Evolutionary conservation across 495 filamentous ascomycete genomes (phyloP).

Genomic region (Cenococcum geophilum): DNA sequence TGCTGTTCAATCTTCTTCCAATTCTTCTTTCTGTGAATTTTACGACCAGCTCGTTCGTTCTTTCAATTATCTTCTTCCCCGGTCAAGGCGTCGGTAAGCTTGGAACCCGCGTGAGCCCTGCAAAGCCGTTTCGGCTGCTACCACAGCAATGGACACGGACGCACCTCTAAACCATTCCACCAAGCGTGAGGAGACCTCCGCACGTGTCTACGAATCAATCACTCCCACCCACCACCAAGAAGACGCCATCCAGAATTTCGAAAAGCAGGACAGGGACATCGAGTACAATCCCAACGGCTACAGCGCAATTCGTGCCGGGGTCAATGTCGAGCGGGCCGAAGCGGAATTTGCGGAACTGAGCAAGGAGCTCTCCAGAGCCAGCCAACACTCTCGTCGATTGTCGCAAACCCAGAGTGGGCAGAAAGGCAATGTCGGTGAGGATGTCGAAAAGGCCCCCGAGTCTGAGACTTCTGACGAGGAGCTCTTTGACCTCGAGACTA

Average conservation of each 20-base stretch:
- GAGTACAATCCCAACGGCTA: conserved; percentile 6
- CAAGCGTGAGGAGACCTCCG: conserved; percentile 11
- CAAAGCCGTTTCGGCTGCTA: conserved; percentile 1
- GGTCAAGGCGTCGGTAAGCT: neutral
- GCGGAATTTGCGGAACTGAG: conserved; percentile 71
- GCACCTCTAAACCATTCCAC: conserved; percentile 14
- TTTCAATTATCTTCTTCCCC: neutral
- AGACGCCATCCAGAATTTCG: conserved; percentile 13
- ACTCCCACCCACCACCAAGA: conserved; percentile 12
- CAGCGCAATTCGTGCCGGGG: conserved; percentile 39
- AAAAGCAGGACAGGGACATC: neutral
- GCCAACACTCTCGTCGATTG: conserved; percentile 44
- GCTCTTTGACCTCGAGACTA: conserved; percentile 64
- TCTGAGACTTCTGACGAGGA: conserved; percentile 47
- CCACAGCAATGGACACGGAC: conserved; percentile 7
- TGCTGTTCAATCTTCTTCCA: no score
- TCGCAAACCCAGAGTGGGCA: conserved; percentile 39
- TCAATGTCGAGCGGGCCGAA: conserved; percentile 68
- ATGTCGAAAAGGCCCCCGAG: conserved; percentile 47
- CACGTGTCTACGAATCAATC: conserved; percentile 22
- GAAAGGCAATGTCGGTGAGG: conserved; percentile 36
- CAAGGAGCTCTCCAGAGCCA: conserved; percentile 60
- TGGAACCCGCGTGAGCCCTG: neutral
- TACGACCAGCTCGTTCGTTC: no score
- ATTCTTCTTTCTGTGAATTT: no score